Evolutionary conservation across 371 early-diverging fungal species (phyloP).

Genomic region (Conidiobolus incongruus): DNA sequence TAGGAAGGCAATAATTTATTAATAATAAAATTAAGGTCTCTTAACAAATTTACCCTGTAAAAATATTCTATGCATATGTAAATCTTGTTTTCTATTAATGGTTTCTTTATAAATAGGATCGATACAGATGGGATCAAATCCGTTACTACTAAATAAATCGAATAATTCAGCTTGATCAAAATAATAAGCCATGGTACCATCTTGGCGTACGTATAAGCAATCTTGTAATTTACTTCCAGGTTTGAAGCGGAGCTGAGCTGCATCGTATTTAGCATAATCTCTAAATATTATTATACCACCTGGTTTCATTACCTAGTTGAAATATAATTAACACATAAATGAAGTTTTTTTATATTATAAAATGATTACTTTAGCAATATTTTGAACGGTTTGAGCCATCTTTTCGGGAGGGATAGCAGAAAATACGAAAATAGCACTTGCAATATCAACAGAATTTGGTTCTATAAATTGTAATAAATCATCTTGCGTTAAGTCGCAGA

Average conservation of each 20-base stretch:
- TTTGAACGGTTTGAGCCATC: conserved; percentile 31
- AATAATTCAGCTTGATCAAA: conserved; percentile 4
- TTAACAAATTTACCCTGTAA: too few relatives aligned
- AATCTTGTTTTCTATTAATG: too few relatives aligned
- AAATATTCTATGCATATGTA: too few relatives aligned
- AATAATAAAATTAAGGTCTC: too few relatives aligned
- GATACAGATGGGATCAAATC: too few relatives aligned
- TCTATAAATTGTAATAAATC: conserved; percentile 34
- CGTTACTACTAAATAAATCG: too few relatives aligned
- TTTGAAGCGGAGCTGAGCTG: conserved; percentile 70
- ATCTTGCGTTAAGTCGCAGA: conserved; percentile 56
- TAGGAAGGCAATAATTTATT: too few relatives aligned
- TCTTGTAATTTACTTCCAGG: conserved; percentile 50
- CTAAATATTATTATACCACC: conserved; percentile 59
- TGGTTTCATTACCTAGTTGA: conserved; percentile 22
- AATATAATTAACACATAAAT: background rate
- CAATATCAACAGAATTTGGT: conserved; percentile 38
- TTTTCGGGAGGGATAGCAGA: conserved; percentile 75
- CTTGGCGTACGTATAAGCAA: conserved; percentile 74
- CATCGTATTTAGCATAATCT: conserved; percentile 76
- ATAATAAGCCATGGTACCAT: conserved; percentile 45
- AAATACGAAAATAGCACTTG: conserved; percentile 61
- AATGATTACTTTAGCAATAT: conserved; percentile 30
- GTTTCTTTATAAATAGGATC: too few relatives aligned
- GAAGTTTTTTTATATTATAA: too few relatives aligned